Percentiles rank a stretch among this genome's conserved stretches.
These are phyloP conservation scores for Sporothrix mexicana DNA, from an alignment of 2,329 filamentous ascomycete genomes.

Conservation along the genomic window DNA sequence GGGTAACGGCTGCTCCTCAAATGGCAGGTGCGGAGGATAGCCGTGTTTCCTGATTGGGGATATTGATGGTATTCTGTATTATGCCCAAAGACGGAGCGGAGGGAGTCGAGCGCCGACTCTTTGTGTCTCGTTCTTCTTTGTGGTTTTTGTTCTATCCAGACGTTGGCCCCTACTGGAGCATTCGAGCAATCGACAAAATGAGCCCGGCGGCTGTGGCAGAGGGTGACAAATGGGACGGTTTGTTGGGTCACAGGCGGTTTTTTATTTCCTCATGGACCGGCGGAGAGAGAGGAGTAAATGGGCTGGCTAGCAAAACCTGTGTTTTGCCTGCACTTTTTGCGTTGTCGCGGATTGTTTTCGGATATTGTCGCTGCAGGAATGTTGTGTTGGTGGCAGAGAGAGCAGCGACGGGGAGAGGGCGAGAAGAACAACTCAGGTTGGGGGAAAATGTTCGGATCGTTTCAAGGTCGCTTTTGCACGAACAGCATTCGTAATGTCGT, in stretches of 20 bases:
- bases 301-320: neutral
- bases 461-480: neutral
- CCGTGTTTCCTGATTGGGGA: slow-evolving; percentile 11
- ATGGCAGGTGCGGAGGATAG: slow-evolving; percentile 16
- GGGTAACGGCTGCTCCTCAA: neutral
- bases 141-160: neutral
- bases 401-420: neutral
- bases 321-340: neutral
- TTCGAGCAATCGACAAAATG: neutral
- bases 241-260: neutral
- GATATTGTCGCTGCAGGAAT: neutral
- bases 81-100: neutral
- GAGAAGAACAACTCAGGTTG: neutral
- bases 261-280: neutral
- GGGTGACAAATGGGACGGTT: slow-evolving; percentile 26
- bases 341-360: slow-evolving; percentile 14
- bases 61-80: slow-evolving; percentile 7
- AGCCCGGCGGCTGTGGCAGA: neutral
- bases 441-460: neutral
- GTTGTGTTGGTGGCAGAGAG: neutral
- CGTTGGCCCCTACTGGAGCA: slow-evolving; percentile 1
- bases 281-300: neutral
- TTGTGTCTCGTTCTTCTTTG: too few relatives aligned
- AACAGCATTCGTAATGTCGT: neutral
- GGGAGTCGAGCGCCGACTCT: neutral